phyloP scores from a whole-genome alignment of 495 filamentous ascomycete genomes.

The Entonaema liquescens region DNA sequence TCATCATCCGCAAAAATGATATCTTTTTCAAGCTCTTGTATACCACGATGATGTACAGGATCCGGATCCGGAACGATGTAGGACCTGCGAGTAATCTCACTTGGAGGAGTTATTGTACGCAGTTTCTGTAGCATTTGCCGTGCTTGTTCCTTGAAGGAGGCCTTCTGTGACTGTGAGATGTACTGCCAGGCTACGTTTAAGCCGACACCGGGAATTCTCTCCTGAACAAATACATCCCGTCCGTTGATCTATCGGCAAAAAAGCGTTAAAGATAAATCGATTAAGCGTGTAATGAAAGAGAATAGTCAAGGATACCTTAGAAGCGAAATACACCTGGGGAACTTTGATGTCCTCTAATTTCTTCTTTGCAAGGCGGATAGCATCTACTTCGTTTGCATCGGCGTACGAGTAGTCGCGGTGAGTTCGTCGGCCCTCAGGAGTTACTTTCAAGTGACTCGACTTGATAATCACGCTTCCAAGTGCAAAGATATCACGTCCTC shows the following conservation, averaged over 20 bases:
- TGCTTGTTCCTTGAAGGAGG: constrained; percentile 54
- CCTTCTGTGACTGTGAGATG: constrained; percentile 49
- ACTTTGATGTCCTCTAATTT: not conserved
- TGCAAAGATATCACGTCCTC: constrained; percentile 56
- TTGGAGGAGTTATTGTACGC: constrained; percentile 2
- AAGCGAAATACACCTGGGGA: too few relatives aligned
- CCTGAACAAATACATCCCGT: constrained; percentile 52
- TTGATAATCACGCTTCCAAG: constrained; percentile 59
- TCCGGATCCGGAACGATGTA: constrained; percentile 49
- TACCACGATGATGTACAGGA: constrained; percentile 27
- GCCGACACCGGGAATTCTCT: constrained; percentile 54
- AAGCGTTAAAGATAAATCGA: too few relatives aligned
- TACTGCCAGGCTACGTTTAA: constrained; percentile 58
- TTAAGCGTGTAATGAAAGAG: too few relatives aligned
- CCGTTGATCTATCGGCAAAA: constrained; percentile 47
- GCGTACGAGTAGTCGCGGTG: constrained; percentile 51
- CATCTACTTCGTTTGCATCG: constrained; percentile 54
- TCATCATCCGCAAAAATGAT: constrained; percentile 48
- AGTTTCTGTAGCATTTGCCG: constrained; percentile 41
- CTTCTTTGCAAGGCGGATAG: constrained; percentile 46
- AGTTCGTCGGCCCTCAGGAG: not conserved
- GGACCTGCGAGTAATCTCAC: constrained; percentile 40
- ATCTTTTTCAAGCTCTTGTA: constrained; percentile 35
- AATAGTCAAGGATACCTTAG: too few relatives aligned
- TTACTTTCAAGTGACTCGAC: constrained; percentile 51